Base-by-base conservation (phyloP, 208 protist species). In the Dictyostelium gargantuum region DNA sequence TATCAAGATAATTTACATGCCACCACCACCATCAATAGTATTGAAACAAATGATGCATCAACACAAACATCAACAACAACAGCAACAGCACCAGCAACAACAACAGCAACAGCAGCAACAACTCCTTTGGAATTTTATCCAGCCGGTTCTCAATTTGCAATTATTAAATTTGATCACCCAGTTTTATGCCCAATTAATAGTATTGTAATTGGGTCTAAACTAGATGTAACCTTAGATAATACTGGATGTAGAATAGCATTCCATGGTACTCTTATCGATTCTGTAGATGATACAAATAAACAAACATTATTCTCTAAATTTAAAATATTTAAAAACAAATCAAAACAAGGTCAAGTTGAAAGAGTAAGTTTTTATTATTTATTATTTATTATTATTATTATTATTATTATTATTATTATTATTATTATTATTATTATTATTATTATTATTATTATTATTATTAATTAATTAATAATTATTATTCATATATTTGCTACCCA, bases 141-240 rank as follows among this genome's bases (percentile, higher is more conserved):
- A 38, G 9, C 40, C 5, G 70, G 72, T 15, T 80, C 79, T 70
- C 77, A 93, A 86, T 95, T 56, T 74, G 94, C 93, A 6, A 54
- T 95, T 11, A 61, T 96, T n/a, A 54, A 50, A 38, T 94, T 95
- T 93, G 94, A 96, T 52, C 80, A 95, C 35, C 94, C 86, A 42
- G 56, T 96, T 35, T 74, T 81, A 23, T 91, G 75, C 50, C 84
- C 94, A 38, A 19, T 58, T 3, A 46, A 94, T 44, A 68, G 52
- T 32, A 42, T 94, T 10, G 52, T 95, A 0, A 94, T 95, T 54
- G 94, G 79, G 11, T 94, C 91, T 19, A 91, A 91, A 40, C 70
- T 94, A 9, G 94, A 95, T 70, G 76, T 58, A 9, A 68, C 81
- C 42, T 73, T 94, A 15, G 89, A 92, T 93, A 85, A 50, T 4